phyloP scores from a whole-genome alignment of 306 rosid species.

The Dryas octopetala region DNA sequence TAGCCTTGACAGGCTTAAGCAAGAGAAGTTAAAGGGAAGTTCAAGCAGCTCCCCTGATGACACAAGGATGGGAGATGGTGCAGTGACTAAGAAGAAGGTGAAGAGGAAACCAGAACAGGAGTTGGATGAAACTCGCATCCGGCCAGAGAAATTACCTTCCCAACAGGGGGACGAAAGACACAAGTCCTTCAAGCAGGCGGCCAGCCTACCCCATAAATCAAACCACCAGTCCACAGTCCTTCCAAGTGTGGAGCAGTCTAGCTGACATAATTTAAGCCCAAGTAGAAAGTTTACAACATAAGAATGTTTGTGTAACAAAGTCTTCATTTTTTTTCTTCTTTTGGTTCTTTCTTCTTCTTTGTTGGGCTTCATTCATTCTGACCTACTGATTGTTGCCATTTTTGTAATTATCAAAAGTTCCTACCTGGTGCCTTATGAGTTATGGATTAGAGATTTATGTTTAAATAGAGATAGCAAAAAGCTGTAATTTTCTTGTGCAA shows the following conservation, averaged over 20 bases:
- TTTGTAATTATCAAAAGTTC: constrained; percentile 64
- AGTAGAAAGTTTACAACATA: constrained; percentile 38
- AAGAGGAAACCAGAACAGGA: constrained; percentile 80
- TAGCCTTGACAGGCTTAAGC: constrained; percentile 45
- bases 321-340: constrained; percentile 15
- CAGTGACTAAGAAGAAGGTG: constrained; percentile 61
- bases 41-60: constrained; percentile 61
- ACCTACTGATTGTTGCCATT: constrained; percentile 41
- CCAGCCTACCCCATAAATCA: constrained; percentile 53
- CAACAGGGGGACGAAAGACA: constrained; percentile 72
- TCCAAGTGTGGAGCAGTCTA: constrained; percentile 78
- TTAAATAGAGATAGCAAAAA: constrained; percentile 40
- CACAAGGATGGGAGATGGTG: constrained; percentile 53
- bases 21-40: constrained; percentile 68
- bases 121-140: constrained; percentile 51
- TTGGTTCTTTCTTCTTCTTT: constrained; percentile 11
- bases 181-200: constrained; percentile 58
- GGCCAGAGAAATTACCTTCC: constrained; percentile 53
- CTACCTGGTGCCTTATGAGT: constrained; percentile 30
- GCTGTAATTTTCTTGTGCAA: constrained; percentile 34
- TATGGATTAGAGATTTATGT: constrained; percentile 47
- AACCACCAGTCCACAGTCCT: constrained; percentile 56
- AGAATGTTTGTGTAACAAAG: constrained; percentile 36
- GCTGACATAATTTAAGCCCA: constrained; percentile 53
- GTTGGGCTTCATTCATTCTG: constrained; percentile 42